A percentile compares a stretch with the other conserved stretches of the same genome.
Evolutionary conservation across 352 stramenopile genomes (phyloP).

Genomic region (Phytopythium aichiense): DNA sequence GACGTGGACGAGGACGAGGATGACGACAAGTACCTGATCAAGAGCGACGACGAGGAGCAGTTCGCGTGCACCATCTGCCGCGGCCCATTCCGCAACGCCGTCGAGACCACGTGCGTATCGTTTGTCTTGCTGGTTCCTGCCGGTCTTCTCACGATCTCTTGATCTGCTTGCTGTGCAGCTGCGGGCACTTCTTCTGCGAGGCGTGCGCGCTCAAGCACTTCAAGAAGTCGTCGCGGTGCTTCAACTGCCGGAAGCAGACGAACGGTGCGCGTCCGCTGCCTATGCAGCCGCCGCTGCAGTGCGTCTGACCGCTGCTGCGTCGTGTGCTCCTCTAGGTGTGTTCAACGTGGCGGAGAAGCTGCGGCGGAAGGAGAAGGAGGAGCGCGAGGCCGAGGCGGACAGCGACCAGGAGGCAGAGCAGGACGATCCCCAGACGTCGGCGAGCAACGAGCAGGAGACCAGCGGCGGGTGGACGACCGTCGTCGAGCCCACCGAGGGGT

Average conservation of each 20-base stretch:
- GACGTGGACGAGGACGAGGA: constrained; percentile 56
- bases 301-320: background rate
- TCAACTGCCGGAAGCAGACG: constrained; percentile 94
- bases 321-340: constrained; percentile 31
- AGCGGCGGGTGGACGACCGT: constrained; percentile 6
- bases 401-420: constrained; percentile 1
- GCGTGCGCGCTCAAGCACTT: constrained; percentile 88
- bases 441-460: background rate
- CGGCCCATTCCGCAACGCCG: constrained; percentile 88
- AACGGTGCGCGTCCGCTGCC: constrained; percentile 41
- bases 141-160: background rate
- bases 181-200: constrained; percentile 96
- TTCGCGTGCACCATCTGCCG: constrained; percentile 97
- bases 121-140: background rate
- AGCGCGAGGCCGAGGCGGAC: constrained; percentile 15
- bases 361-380: constrained; percentile 35
- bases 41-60: constrained; percentile 68
- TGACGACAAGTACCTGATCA: constrained; percentile 56
- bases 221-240: constrained; percentile 84
- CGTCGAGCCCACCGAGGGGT: background rate
- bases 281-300: background rate
- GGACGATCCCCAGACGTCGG: background rate
- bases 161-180: constrained; percentile 30
- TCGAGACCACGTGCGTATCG: constrained; percentile 85
- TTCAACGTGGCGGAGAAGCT: constrained; percentile 90